Percentiles rank a stretch among this genome's conserved stretches.
phyloP scores from a whole-genome alignment of 2,329 filamentous ascomycete genomes.

The Fusarium sp. region DNA sequence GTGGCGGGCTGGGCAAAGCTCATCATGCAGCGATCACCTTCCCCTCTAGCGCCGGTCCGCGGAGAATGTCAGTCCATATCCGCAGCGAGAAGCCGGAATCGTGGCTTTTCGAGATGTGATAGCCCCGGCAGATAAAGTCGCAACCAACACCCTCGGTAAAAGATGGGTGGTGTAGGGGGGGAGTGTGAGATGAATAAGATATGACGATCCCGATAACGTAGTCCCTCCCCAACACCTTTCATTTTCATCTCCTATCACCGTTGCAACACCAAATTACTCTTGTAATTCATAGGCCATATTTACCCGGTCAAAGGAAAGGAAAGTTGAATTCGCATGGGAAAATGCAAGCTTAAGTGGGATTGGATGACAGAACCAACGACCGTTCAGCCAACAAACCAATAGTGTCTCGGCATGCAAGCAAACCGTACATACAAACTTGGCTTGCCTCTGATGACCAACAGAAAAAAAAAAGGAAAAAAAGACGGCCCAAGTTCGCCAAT shows the following conservation, averaged over 20 bases:
- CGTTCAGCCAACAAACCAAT: slow-evolving; percentile 29
- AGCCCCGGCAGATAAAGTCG: slow-evolving; percentile 1
- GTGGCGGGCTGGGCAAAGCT: neutral
- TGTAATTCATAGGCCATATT: neutral
- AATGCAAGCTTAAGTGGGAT: slow-evolving; percentile 6
- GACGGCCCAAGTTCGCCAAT: slow-evolving; percentile 6
- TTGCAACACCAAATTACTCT: neutral
- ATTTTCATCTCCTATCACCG: neutral
- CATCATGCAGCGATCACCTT: slow-evolving; percentile 9
- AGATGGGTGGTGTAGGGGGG: neutral
- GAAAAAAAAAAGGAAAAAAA: neutral
- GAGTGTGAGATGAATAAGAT: neutral
- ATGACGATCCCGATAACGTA: neutral
- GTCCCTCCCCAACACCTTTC: neutral
- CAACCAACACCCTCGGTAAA: slow-evolving; percentile 1
- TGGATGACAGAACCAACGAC: neutral
- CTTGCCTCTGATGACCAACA: slow-evolving; percentile 9
- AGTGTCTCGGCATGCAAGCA: slow-evolving; percentile 8
- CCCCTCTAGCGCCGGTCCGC: slow-evolving; percentile 26
- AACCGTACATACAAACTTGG: slow-evolving; percentile 9
- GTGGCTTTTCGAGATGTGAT: slow-evolving; percentile 40
- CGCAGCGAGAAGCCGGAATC: neutral
- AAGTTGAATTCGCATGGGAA: neutral
- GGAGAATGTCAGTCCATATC: neutral
- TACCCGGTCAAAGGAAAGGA: neutral